Conservation (phyloP, 1,139 yeast species). For the Candida glucosophila region DNA sequence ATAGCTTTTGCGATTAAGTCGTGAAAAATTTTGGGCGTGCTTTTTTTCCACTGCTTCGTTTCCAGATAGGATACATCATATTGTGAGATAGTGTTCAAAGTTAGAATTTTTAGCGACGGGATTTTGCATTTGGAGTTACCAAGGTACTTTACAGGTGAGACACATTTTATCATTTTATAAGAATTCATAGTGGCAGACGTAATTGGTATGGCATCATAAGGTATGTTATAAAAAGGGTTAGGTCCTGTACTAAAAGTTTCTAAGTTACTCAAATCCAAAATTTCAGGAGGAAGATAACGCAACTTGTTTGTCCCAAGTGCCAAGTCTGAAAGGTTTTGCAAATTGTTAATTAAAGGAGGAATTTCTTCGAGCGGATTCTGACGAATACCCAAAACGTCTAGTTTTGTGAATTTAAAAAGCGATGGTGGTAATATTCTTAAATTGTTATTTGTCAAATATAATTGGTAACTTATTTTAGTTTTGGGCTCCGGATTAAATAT, state of each 20-base stretch:
- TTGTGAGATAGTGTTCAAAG: constrained; percentile 27
- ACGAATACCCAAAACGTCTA: constrained; percentile 34
- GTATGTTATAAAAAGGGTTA: constrained; percentile 27
- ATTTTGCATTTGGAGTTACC: constrained; percentile 8
- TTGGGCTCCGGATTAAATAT: constrained; percentile 20
- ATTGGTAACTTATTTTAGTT: constrained; percentile 22
- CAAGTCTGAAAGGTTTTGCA: constrained; percentile 27
- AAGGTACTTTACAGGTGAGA: constrained; percentile 17
- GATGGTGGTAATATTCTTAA: constrained; percentile 26
- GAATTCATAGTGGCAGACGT: constrained; percentile 7
- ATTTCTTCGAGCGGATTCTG: constrained; percentile 27
- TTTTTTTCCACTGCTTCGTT: constrained; percentile 32
- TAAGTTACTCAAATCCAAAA: constrained; percentile 22
- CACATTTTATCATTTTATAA: constrained; percentile 9
- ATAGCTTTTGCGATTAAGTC: constrained; percentile 27
- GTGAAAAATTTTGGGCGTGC: constrained; percentile 30
- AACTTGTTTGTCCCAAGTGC: constrained; percentile 32
- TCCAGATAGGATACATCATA: constrained; percentile 39
- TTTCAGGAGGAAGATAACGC: constrained; percentile 26
- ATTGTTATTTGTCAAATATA: constrained; percentile 31
- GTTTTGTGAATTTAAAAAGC: constrained; percentile 31
- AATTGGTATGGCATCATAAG: constrained; percentile 19
- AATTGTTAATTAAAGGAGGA: constrained; percentile 27
- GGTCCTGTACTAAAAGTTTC: constrained; percentile 35
- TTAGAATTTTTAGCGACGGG: constrained; percentile 25